Conservation (phyloP, 2,329 filamentous ascomycete genomes). For the Colletotrichum somersetense region DNA sequence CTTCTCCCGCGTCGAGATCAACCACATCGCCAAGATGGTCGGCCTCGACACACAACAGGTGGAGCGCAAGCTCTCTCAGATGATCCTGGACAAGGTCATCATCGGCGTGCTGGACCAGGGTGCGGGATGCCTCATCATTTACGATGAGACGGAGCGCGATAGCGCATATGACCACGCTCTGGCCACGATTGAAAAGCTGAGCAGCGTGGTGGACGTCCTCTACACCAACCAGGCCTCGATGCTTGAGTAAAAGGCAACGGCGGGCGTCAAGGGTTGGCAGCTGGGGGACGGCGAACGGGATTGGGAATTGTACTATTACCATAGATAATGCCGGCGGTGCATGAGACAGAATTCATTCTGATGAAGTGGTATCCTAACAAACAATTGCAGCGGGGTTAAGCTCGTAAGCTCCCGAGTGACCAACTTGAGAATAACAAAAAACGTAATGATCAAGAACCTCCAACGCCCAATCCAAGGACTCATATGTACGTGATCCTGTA, state of each 20-base stretch:
- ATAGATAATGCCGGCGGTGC: slow-evolving; percentile 44
- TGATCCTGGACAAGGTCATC: slow-evolving; percentile 99
- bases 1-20: slow-evolving; percentile 96
- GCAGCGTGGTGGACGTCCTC: slow-evolving; percentile 95
- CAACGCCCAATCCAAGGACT: slow-evolving; percentile 27
- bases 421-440: slow-evolving; percentile 11
- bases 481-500: slow-evolving; percentile 14
- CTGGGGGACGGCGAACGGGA: slow-evolving; percentile 28
- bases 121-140: slow-evolving; percentile 96
- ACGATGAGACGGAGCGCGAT: slow-evolving; percentile 93
- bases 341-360: slow-evolving; percentile 42
- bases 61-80: slow-evolving; percentile 97
- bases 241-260: slow-evolving; percentile 76
- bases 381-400: slow-evolving; percentile 21
- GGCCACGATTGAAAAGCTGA: slow-evolving; percentile 95
- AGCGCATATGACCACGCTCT: slow-evolving; percentile 94
- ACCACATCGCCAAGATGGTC: slow-evolving; percentile 97
- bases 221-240: slow-evolving; percentile 98
- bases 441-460: background rate
- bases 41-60: slow-evolving; percentile 96
- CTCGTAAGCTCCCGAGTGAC: slow-evolving; percentile 23
- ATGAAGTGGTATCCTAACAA: slow-evolving; percentile 42
- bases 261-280: slow-evolving; percentile 29
- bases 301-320: slow-evolving; percentile 45
- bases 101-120: slow-evolving; percentile 97